These are phyloP conservation scores for Apiotrichum siamense DNA, from an alignment of 1,284 basidiomycete genomes.

Conservation along the genomic window DNA sequence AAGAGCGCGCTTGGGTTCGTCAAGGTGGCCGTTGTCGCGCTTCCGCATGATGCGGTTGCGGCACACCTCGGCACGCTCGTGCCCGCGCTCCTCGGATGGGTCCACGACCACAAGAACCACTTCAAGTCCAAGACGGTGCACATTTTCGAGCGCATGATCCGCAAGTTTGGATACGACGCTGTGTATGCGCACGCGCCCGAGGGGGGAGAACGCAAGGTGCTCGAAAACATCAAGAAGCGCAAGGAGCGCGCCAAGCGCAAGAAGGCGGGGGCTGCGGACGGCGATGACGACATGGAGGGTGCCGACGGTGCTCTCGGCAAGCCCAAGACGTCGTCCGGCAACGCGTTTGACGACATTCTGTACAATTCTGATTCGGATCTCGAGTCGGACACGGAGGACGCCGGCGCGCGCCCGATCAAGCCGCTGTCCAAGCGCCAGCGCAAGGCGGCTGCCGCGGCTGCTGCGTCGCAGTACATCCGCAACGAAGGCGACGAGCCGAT, in stretches of 20 bases:
- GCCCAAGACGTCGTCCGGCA: slow-evolving; percentile 57
- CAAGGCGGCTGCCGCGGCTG: slow-evolving; percentile 22
- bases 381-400: slow-evolving; percentile 67
- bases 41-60: slow-evolving; percentile 64
- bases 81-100: slow-evolving; percentile 81
- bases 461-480: slow-evolving; percentile 56
- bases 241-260: slow-evolving; percentile 84
- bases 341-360: slow-evolving; percentile 90
- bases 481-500: slow-evolving; percentile 91
- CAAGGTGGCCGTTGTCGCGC: slow-evolving; percentile 85
- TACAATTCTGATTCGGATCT: slow-evolving; percentile 89
- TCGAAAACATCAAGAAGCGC: slow-evolving; percentile 83
- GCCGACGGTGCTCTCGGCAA: too few relatives aligned
- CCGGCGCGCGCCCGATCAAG: slow-evolving; percentile 33
- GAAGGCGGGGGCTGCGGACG: slow-evolving; percentile 55
- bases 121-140: slow-evolving; percentile 96
- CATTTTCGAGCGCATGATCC: slow-evolving; percentile 91
- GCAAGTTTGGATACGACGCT: slow-evolving; percentile 82
- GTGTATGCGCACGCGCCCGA: slow-evolving; percentile 55
- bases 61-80: slow-evolving; percentile 73
- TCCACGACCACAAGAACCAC: slow-evolving; percentile 96
- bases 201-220: slow-evolving; percentile 65
- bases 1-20: slow-evolving; percentile 92
- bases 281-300: slow-evolving; percentile 53
- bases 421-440: slow-evolving; percentile 26